Percentiles rank a stretch among this genome's conserved stretches.
phyloP scores from a whole-genome alignment of 345 rosid species.

The Heritiera littoralis region DNA sequence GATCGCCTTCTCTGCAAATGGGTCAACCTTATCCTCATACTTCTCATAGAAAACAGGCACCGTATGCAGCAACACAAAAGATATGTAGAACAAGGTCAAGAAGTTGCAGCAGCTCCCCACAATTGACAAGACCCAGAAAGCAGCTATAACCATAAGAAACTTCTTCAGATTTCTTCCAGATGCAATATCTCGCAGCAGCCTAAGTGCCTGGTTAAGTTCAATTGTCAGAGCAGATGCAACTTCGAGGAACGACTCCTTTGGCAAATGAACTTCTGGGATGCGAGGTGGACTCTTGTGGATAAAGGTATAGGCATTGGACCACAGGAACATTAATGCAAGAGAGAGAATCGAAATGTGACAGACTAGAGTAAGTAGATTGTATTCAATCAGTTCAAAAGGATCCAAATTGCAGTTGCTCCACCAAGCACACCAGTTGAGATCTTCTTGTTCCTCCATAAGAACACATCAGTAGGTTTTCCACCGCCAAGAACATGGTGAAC shows the following conservation, averaged over 20 bases:
- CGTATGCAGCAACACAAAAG: no score
- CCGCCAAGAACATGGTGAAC: conserved; percentile 82
- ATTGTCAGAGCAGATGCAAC: conserved; percentile 55
- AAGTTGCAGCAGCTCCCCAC: conserved; percentile 78
- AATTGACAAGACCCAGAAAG: conserved; percentile 65
- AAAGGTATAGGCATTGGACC: conserved; percentile 69
- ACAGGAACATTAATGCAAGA: conserved; percentile 59
- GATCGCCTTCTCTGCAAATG: no score
- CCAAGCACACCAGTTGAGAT: conserved; percentile 67
- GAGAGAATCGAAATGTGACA: conserved; percentile 66
- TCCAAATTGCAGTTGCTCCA: conserved; percentile 68
- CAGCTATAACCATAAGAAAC: conserved; percentile 59
- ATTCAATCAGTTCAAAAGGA: conserved; percentile 53
- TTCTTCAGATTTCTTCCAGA: conserved; percentile 72
- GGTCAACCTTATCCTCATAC: no score
- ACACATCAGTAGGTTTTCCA: conserved; percentile 90
- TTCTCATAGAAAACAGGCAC: no score
- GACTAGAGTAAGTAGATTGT: conserved; percentile 41
- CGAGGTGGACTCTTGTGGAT: conserved; percentile 66
- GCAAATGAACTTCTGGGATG: conserved; percentile 73
- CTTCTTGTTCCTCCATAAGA: conserved; percentile 90
- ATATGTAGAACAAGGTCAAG: conserved; percentile 82
- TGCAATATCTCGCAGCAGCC: conserved; percentile 55
- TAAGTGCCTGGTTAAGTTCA: conserved; percentile 58
- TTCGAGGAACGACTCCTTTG: conserved; percentile 62